Conservation (phyloP, 352 stramenopile genomes). For the Phytophthora litchii region DNA sequence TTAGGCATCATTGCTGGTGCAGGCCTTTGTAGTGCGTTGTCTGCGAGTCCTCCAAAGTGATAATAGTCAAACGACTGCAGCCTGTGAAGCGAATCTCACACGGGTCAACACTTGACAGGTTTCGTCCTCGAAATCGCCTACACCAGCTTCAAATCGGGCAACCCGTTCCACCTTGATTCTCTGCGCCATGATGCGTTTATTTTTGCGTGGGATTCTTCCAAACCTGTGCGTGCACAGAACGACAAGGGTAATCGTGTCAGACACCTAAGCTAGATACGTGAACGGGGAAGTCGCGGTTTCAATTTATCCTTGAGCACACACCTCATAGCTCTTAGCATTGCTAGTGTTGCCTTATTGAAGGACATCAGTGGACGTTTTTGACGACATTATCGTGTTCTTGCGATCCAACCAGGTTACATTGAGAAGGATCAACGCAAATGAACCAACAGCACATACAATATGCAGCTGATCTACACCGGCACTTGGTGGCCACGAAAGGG, state of each 20-base stretch:
- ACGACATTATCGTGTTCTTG: too few species aligned
- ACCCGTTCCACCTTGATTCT: constrained; percentile 14
- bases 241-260: constrained; percentile 5
- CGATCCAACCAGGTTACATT: too few species aligned
- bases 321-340: too few species aligned
- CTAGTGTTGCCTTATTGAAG: too few species aligned
- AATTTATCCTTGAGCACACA: too few species aligned
- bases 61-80: constrained; percentile 26
- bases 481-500: neutral
- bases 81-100: neutral
- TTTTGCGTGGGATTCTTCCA: constrained; percentile 24
- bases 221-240: constrained; percentile 31
- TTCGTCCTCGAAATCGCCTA: constrained; percentile 20
- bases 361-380: too few species aligned
- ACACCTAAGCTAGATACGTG: neutral
- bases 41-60: constrained; percentile 24
- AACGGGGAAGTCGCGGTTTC: too few species aligned
- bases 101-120: constrained; percentile 14
- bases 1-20: constrained; percentile 27
- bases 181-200: constrained; percentile 31
- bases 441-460: neutral
- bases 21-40: too few species aligned
- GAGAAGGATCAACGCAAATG: too few species aligned
- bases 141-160: constrained; percentile 6
- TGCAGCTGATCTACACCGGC: neutral